These are phyloP conservation scores for Ampelocalamus luodianensis DNA, from an alignment of 176 grass and related monocot species.

Conservation along the genomic window DNA sequence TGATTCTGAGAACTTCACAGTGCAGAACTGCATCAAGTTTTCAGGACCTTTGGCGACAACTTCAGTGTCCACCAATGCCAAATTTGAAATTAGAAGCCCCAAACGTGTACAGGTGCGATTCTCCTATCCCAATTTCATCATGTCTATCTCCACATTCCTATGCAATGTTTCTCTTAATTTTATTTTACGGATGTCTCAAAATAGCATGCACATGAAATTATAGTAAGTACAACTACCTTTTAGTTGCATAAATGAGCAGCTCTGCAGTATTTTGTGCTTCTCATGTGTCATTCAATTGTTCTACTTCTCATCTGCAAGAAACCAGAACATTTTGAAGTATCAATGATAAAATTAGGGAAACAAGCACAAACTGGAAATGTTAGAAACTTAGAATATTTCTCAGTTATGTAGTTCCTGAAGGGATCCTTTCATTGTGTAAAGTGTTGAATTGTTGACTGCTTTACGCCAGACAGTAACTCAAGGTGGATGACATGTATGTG, in stretches of 20 bases:
- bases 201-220: not conserved
- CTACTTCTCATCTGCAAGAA: not conserved
- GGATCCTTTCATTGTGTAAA: not conserved
- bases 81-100: constrained; percentile 93
- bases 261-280: not conserved
- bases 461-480: not conserved
- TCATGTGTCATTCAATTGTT: not conserved
- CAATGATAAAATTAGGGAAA: not conserved
- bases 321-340: not conserved
- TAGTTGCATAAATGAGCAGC: not conserved
- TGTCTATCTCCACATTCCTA: not conserved
- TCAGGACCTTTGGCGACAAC: constrained; percentile 71
- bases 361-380: constrained; percentile 5
- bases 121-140: constrained; percentile 3
- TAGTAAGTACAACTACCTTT: not conserved
- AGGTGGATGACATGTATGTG: not conserved
- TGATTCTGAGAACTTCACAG: constrained; percentile 84
- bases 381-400: not conserved
- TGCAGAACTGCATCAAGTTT: constrained; percentile 93
- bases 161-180: not conserved
- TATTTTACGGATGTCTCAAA: constrained; percentile 19
- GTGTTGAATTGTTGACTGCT: not conserved
- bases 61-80: constrained; percentile 84
- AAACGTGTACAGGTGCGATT: constrained; percentile 82
- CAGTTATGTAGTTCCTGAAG: not conserved